Evolutionary conservation across 805 yeast species (phyloP).

Genomic region (Candida mattraensis): DNA sequence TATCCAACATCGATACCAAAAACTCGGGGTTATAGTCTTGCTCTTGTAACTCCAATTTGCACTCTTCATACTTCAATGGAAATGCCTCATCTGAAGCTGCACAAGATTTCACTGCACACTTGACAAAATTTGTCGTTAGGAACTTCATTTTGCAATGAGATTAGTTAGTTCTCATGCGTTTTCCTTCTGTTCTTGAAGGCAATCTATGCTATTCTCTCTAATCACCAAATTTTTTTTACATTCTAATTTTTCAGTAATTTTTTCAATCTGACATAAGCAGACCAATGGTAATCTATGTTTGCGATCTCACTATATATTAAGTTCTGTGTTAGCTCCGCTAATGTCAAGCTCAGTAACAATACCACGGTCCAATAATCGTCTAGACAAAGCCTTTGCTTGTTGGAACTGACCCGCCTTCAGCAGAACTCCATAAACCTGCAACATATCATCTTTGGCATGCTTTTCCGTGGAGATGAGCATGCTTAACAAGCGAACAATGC

Average conservation of each 20-base stretch:
- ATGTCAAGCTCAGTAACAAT: too few relatives aligned
- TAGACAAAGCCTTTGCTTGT: conserved; percentile 1
- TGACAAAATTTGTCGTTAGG: conserved; percentile 93
- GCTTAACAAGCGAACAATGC: conserved; percentile 2
- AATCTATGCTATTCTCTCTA: too few relatives aligned
- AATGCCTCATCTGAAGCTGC: conserved; percentile 72
- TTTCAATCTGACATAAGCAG: too few relatives aligned
- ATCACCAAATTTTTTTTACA: too few relatives aligned
- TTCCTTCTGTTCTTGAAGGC: too few relatives aligned
- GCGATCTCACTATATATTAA: too few relatives aligned
- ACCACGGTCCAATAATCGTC: too few relatives aligned
- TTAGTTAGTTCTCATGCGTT: background rate
- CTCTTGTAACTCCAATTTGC: conserved; percentile 73
- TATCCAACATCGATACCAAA: conserved; percentile 68
- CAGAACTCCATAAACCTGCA: conserved; percentile 8
- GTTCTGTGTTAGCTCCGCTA: too few relatives aligned
- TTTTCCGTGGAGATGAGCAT: background rate
- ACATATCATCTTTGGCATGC: conserved; percentile 2
- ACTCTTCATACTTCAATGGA: conserved; percentile 70
- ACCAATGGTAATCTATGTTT: too few relatives aligned
- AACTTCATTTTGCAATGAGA: conserved; percentile 63
- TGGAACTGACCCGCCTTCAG: conserved; percentile 7
- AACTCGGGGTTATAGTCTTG: conserved; percentile 84
- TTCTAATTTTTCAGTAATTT: too few relatives aligned
- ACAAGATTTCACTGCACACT: conserved; percentile 85